These are phyloP conservation scores for Cytospora mali DNA, from an alignment of 2,329 filamentous ascomycete genomes.

Conservation along the genomic window DNA sequence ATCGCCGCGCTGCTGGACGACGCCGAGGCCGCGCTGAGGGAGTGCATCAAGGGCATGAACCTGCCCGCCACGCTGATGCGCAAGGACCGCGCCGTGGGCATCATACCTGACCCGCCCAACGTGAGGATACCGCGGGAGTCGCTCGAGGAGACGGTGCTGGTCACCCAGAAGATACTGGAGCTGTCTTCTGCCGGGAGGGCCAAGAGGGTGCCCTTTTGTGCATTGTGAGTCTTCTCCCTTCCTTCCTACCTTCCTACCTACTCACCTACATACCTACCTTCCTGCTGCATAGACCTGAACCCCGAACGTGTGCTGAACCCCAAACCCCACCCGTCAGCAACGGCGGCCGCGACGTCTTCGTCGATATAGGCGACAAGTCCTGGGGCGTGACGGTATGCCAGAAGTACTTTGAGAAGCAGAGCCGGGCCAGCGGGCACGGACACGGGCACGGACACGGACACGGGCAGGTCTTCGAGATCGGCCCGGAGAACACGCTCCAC, in stretches of 20 bases:
- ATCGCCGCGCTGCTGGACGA: slow-evolving; percentile 84
- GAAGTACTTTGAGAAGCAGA: slow-evolving; percentile 72
- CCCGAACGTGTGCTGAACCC: not conserved
- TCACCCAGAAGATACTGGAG: slow-evolving; percentile 91
- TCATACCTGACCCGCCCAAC: slow-evolving; percentile 65
- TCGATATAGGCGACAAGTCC: slow-evolving; percentile 97
- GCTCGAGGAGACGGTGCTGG: slow-evolving; percentile 92
- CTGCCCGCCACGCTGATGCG: slow-evolving; percentile 80
- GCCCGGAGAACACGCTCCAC: slow-evolving; percentile 80
- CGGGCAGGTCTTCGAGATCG: slow-evolving; percentile 48
- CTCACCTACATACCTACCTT: not conserved
- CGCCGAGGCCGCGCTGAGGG: slow-evolving; percentile 79
- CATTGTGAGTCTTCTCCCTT: slow-evolving; percentile 55
- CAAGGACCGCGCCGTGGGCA: slow-evolving; percentile 85
- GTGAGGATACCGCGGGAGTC: slow-evolving; percentile 80
- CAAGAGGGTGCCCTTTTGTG: slow-evolving; percentile 78
- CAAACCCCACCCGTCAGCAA: slow-evolving; percentile 53
- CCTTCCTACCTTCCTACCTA: too few relatives aligned
- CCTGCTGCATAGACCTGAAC: not conserved
- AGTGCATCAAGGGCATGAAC: slow-evolving; percentile 78
- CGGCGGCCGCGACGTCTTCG: slow-evolving; percentile 95
- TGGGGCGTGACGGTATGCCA: slow-evolving; percentile 95
- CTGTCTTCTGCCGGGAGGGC: slow-evolving; percentile 67
- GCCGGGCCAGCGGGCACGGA: slow-evolving; percentile 14
- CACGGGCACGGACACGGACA: slow-evolving; percentile 28